These are phyloP conservation scores for Pichia sp. DNA, from an alignment of 1,139 yeast genomes.

Conservation along the genomic window DNA sequence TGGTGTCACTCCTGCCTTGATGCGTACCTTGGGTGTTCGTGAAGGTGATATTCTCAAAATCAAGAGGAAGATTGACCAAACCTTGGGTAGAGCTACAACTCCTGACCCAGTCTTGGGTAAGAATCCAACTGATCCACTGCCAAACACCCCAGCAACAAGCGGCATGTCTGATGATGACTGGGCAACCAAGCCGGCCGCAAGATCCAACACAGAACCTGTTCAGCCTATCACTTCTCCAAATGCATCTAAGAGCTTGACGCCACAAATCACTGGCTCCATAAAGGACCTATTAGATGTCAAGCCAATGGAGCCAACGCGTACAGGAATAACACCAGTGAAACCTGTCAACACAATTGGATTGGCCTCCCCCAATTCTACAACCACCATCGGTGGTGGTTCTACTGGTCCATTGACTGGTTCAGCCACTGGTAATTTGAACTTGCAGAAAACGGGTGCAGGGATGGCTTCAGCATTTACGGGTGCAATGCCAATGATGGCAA, in stretches of 20 bases:
- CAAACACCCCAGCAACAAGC: constrained; percentile 15
- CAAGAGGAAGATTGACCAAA: constrained; percentile 71
- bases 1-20: constrained; percentile 74
- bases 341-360: constrained; percentile 34
- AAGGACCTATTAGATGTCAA: constrained; percentile 78
- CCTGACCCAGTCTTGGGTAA: constrained; percentile 13
- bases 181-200: constrained; percentile 75
- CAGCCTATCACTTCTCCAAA: background rate
- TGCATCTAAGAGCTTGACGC: constrained; percentile 28
- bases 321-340: constrained; percentile 46
- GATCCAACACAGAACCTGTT: background rate
- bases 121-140: constrained; percentile 17
- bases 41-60: constrained; percentile 96
- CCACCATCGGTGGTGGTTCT: background rate
- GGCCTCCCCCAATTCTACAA: background rate
- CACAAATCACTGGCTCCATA: constrained; percentile 75
- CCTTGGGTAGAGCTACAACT: constrained; percentile 52
- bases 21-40: constrained; percentile 86
- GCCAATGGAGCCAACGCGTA: constrained; percentile 40
- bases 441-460: constrained; percentile 30
- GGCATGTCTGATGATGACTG: constrained; percentile 76
- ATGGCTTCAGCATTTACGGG: constrained; percentile 23
- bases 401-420: constrained; percentile 3
- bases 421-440: constrained; percentile 7
- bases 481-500: constrained; percentile 29